Evolutionary conservation across 2,329 filamentous ascomycete species (phyloP).

Genomic region (Raffaelea ambrosiae): DNA sequence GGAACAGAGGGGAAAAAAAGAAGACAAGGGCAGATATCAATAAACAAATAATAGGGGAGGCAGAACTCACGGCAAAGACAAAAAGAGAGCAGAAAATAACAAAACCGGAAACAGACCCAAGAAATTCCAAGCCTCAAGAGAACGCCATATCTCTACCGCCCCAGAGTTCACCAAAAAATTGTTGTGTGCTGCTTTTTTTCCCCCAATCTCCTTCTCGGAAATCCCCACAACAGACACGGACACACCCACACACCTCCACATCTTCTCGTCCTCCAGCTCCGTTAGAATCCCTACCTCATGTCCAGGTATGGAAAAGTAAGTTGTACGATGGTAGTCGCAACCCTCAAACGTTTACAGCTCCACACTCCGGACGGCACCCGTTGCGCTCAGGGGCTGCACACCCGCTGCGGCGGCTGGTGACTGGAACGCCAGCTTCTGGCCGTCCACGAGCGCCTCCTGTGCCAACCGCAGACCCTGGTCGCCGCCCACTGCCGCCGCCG

Average conservation of each 20-base stretch:
- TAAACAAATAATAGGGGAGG: background rate
- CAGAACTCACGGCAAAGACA: background rate
- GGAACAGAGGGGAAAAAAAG: background rate
- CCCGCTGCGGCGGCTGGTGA: constrained; percentile 30
- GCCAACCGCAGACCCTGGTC: constrained; percentile 41
- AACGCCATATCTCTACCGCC: constrained; percentile 10
- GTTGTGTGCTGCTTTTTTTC: too few relatives aligned
- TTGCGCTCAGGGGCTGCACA: constrained; percentile 46
- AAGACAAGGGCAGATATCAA: background rate
- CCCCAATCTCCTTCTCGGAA: too few relatives aligned
- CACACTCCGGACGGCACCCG: constrained; percentile 48
- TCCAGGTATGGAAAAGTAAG: too few relatives aligned
- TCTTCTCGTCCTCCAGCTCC: too few relatives aligned
- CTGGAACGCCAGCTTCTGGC: constrained; percentile 46
- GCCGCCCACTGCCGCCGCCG: constrained; percentile 38
- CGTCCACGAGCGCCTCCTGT: constrained; percentile 37
- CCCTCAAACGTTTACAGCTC: constrained; percentile 39
- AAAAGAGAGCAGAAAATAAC: background rate
- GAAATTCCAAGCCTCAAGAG: constrained; percentile 4
- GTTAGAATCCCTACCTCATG: too few relatives aligned
- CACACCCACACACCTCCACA: too few relatives aligned
- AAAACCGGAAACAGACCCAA: background rate
- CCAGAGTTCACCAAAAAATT: background rate
- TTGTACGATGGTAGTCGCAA: too few relatives aligned
- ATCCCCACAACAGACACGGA: too few relatives aligned